Conservation (phyloP, 2,329 filamentous ascomycete species). For the Aschersonia sp. region DNA sequence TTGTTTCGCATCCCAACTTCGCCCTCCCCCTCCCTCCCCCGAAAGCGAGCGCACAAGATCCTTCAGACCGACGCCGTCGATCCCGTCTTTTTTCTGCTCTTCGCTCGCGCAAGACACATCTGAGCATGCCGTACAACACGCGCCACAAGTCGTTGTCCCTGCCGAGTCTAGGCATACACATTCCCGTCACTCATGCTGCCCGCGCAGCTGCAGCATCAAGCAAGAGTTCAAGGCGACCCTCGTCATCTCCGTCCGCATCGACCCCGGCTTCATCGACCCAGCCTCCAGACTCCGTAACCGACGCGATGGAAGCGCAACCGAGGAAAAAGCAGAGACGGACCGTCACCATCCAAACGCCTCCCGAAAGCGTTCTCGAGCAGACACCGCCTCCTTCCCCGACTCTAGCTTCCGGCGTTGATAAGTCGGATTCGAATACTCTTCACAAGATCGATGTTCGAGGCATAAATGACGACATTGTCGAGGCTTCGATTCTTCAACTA, state of each 20-base stretch:
- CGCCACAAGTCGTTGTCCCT: slow-evolving; percentile 91
- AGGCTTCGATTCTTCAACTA: slow-evolving; percentile 76
- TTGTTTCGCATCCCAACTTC: slow-evolving; percentile 1
- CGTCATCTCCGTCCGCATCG: slow-evolving; percentile 14
- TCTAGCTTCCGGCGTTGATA: slow-evolving; percentile 13
- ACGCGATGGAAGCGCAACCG: slow-evolving; percentile 22
- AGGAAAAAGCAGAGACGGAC: slow-evolving; percentile 67
- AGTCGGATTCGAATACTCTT: slow-evolving; percentile 10
- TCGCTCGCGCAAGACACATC: background rate
- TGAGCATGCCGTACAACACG: slow-evolving; percentile 82
- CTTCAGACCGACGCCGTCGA: background rate
- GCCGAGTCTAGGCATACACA: slow-evolving; percentile 81
- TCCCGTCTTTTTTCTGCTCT: slow-evolving; percentile 2
- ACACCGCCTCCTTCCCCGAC: slow-evolving; percentile 45
- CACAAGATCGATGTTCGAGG: slow-evolving; percentile 50
- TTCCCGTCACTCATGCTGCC: slow-evolving; percentile 53
- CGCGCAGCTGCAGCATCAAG: slow-evolving; percentile 26
- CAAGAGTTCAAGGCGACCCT: slow-evolving; percentile 15
- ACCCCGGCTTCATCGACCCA: slow-evolving; percentile 13
- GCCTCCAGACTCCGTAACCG: slow-evolving; percentile 13
- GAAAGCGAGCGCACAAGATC: background rate
- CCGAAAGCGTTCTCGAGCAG: slow-evolving; percentile 64
- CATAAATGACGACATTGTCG: slow-evolving; percentile 91
- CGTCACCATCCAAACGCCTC: slow-evolving; percentile 25
- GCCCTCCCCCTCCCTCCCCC: too few relatives aligned